phyloP scores from a whole-genome alignment of 2,329 filamentous ascomycete species.

The Diplodia corticola region DNA sequence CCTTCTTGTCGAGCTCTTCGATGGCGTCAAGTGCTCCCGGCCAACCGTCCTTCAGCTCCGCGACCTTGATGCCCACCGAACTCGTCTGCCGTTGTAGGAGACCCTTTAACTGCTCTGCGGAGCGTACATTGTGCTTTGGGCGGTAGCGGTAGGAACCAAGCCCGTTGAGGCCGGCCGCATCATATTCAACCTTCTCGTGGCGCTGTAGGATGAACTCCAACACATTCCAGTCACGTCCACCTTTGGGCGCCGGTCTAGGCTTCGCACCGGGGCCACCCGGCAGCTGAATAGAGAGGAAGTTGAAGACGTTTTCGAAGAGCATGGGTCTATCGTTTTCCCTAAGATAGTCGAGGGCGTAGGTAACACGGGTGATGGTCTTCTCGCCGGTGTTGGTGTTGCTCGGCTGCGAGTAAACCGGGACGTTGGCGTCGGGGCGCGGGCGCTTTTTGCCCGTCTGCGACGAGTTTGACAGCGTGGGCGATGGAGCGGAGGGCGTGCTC shows the following conservation, averaged over 20 bases:
- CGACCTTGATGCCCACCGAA: conserved; percentile 77
- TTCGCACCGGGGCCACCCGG: conserved; percentile 54
- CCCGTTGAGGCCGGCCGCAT: conserved; percentile 62
- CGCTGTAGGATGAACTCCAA: conserved; percentile 69
- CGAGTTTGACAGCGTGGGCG: conserved; percentile 55
- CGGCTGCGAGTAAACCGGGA: conserved; percentile 72
- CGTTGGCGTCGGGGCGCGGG: conserved; percentile 58
- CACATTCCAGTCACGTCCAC: conserved; percentile 7
- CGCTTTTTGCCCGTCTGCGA: conserved; percentile 48
- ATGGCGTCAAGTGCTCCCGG: conserved; percentile 78
- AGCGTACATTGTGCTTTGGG: conserved; percentile 80
- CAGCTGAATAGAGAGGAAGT: conserved; percentile 72
- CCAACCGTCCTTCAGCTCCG: conserved; percentile 96
- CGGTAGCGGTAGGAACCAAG: conserved; percentile 78
- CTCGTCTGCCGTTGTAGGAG: conserved; percentile 81
- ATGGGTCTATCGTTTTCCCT: conserved; percentile 45
- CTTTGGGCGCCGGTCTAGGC: conserved; percentile 46
- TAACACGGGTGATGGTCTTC: conserved; percentile 83
- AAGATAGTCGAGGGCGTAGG: conserved; percentile 83
- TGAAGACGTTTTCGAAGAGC: conserved; percentile 73
- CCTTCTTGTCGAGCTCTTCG: conserved; percentile 71
- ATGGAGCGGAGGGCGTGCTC: conserved; percentile 54
- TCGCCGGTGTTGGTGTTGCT: conserved; percentile 72
- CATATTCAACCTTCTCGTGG: conserved; percentile 62
- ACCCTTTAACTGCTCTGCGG: conserved; percentile 72